Evolutionary conservation across 2,329 filamentous ascomycete genomes (phyloP), one percentile per base, ranked within the genome.

Genomic region (Trichothecium roseum): DNA sequence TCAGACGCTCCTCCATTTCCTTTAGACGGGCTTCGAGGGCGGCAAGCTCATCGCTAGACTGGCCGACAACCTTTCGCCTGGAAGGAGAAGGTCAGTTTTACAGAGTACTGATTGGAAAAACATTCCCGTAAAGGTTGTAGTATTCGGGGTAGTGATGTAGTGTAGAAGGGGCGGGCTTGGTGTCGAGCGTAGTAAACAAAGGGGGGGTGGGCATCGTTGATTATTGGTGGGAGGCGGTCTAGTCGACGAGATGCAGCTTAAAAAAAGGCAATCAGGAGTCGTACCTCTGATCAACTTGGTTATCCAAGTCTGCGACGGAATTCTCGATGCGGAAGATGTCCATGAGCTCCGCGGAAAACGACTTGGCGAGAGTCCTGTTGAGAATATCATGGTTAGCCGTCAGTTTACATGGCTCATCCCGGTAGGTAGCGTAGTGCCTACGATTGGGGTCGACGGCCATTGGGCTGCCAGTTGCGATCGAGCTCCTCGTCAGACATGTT

Each of bases 311-410:
- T 51, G 81, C 75, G 39, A 91, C 54, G 47, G 80, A 81, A 58
- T 78, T 81, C 48, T 91, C 84, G 53, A 95, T 79, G 52, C 83
- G 81, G 66, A 95, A 95, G 48, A 93, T 81, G 55, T 86, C 81
- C 66, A 89, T 83, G 41, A 95, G 69, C 56, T 89, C 84, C 30
- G 78, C 69, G 40, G 86, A 89, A 63, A 95, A 94, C 54, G 82
- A 85, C 49, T 78, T 81, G 36, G 87, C 88, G 60, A 94, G 78
- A 41, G 84, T 91, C 44, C 88, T 94, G 60, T 32, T 40, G 31
- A 45, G 36, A 16, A 15, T 14, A 32, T 20, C 32, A 18, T 16
- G 24, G 35, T 41, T 37, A 39, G 34, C 15, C 16, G 24, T 17
- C 12, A 18, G 14, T 10, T 10, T 31, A 10, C 26, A 14, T 17